Conservation (phyloP, 202 grass and related monocot genomes). For the Schoenoplectus tabernaemontani region DNA sequence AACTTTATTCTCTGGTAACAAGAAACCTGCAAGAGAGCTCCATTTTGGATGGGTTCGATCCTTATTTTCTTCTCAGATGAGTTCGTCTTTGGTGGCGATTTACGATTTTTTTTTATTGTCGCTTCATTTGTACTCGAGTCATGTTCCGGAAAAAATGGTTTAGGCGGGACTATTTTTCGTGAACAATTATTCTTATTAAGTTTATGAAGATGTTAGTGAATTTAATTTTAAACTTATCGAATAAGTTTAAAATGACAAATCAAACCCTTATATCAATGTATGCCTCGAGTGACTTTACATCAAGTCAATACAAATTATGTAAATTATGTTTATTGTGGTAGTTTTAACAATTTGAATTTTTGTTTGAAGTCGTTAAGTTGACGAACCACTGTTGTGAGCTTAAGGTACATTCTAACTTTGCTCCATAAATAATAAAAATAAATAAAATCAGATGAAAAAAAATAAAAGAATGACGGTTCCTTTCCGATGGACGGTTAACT, state of each 20-base stretch:
- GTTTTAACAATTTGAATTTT: too few species aligned
- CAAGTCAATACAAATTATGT: too few species aligned
- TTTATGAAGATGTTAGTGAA: background rate
- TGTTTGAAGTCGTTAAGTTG: too few species aligned
- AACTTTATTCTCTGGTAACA: slow-evolving; percentile 52
- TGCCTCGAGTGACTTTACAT: too few species aligned
- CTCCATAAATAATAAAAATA: too few species aligned
- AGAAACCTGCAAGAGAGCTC: slow-evolving; percentile 11
- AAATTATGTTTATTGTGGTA: too few species aligned
- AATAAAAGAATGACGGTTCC: too few species aligned
- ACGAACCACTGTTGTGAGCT: too few species aligned
- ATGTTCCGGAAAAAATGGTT: background rate
- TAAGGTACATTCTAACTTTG: too few species aligned
- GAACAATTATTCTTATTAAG: too few species aligned
- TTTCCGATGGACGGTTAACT: too few species aligned
- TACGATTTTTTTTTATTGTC: background rate
- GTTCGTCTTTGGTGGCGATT: background rate
- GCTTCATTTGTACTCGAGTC: background rate
- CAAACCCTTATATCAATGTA: background rate
- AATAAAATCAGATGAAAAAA: too few species aligned
- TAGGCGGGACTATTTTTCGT: background rate
- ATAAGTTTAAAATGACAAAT: background rate
- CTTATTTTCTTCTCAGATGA: slow-evolving; percentile 89
- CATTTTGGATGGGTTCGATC: slow-evolving; percentile 49
- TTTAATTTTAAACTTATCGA: background rate